These are phyloP conservation scores for Talaromyces sp. DNA, from an alignment of 2,329 filamentous ascomycete genomes.

Conservation along the genomic window DNA sequence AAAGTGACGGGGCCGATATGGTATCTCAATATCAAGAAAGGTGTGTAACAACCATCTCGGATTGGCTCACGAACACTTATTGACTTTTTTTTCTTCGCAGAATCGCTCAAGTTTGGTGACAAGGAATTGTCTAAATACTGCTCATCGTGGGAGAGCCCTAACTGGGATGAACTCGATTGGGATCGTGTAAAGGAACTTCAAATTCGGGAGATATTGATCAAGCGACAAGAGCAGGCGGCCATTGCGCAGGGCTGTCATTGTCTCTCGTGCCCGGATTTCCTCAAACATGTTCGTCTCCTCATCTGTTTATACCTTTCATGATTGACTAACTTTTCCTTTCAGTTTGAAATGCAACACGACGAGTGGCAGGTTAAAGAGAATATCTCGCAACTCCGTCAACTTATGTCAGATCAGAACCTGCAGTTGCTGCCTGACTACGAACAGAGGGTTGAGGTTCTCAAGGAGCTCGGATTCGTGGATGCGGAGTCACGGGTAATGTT, in stretches of 20 bases:
- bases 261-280: slow-evolving; percentile 70
- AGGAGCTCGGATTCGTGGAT: slow-evolving; percentile 90
- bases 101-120: slow-evolving; percentile 60
- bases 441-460: slow-evolving; percentile 86
- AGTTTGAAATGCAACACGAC: slow-evolving; percentile 95
- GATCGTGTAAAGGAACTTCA: slow-evolving; percentile 76
- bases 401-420: slow-evolving; percentile 94
- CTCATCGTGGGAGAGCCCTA: slow-evolving; percentile 68
- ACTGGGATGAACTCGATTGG: slow-evolving; percentile 85
- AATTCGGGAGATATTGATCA: slow-evolving; percentile 74
- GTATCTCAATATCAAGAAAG: slow-evolving; percentile 52
- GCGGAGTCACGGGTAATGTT: slow-evolving; percentile 82
- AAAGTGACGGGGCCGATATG: slow-evolving; percentile 52
- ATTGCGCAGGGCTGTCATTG: slow-evolving; percentile 65
- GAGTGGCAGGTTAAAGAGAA: slow-evolving; percentile 96
- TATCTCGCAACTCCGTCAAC: slow-evolving; percentile 78
- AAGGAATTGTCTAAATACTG: slow-evolving; percentile 68
- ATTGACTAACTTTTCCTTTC: slow-evolving; percentile 26
- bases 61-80: neutral
- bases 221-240: slow-evolving; percentile 63
- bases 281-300: slow-evolving; percentile 74
- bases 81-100: slow-evolving; percentile 30
- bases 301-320: neutral
- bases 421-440: slow-evolving; percentile 95
- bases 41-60: slow-evolving; percentile 30